Percentiles rank a stretch among this genome's conserved stretches.
phyloP scores from a whole-genome alignment of 2,329 filamentous ascomycete genomes.

The Neurospora sp. region DNA sequence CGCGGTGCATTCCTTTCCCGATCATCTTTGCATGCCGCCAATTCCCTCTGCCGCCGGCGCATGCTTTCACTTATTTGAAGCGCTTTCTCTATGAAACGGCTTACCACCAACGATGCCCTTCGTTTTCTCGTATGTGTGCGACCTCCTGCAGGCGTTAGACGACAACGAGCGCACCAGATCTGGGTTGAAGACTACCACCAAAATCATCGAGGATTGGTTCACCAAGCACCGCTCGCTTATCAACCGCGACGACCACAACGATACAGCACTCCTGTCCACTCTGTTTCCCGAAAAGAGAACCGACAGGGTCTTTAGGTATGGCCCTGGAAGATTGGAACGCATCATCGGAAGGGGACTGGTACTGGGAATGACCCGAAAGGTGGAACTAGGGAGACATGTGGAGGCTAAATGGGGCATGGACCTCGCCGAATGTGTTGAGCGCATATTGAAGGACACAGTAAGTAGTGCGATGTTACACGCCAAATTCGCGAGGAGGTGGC shows the following conservation, averaged over 20 bases:
- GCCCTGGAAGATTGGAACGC: constrained; percentile 48
- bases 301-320: constrained; percentile 68
- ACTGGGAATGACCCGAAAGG: constrained; percentile 50
- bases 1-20: background rate
- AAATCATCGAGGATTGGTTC: constrained; percentile 58
- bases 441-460: constrained; percentile 52
- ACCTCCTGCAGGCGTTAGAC: constrained; percentile 61
- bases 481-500: background rate
- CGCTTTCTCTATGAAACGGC: background rate
- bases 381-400: constrained; percentile 54
- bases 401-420: constrained; percentile 49
- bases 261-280: constrained; percentile 60
- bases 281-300: constrained; percentile 66
- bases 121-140: constrained; percentile 60
- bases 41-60: background rate
- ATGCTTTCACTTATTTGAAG: background rate
- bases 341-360: constrained; percentile 59
- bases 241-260: constrained; percentile 43
- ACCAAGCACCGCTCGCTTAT: constrained; percentile 47
- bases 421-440: constrained; percentile 60
- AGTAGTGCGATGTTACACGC: constrained; percentile 13
- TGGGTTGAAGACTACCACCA: constrained; percentile 22
- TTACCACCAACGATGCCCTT: constrained; percentile 42
- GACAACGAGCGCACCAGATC: constrained; percentile 25
- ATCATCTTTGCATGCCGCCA: background rate